Evolutionary conservation across 176 grass and related monocot genomes (phyloP).

Genomic region (Canna indica): DNA sequence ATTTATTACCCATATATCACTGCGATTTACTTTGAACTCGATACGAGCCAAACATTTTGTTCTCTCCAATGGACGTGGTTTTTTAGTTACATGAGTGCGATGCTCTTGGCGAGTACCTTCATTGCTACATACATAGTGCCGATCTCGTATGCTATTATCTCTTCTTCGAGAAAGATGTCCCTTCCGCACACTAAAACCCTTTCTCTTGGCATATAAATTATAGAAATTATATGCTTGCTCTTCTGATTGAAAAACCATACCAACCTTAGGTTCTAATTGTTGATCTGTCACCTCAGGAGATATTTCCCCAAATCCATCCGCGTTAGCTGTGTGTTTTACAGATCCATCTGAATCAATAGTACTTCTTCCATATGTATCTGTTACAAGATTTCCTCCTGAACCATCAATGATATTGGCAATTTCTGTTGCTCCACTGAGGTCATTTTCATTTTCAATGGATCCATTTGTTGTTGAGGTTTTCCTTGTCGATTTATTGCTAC

Average conservation of each 20-base stretch:
- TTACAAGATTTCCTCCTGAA: background rate
- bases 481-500: background rate
- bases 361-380: background rate
- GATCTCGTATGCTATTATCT: slow-evolving; percentile 28
- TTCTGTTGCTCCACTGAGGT: background rate
- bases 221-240: slow-evolving; percentile 40
- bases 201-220: slow-evolving; percentile 33
- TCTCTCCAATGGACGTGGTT: slow-evolving; percentile 35
- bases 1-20: slow-evolving; percentile 31
- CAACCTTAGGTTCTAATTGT: slow-evolving; percentile 21
- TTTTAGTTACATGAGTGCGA: slow-evolving; percentile 32
- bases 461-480: background rate
- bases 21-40: slow-evolving; percentile 30
- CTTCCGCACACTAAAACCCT: slow-evolving; percentile 38
- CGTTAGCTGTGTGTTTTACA: background rate
- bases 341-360: slow-evolving; percentile 1
- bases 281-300: background rate
- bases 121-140: slow-evolving; percentile 42
- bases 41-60: slow-evolving; percentile 35
- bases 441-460: background rate
- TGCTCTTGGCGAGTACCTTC: slow-evolving; percentile 31
- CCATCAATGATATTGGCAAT: background rate
- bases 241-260: slow-evolving; percentile 32
- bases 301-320: background rate
- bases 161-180: slow-evolving; percentile 45